Conservation (phyloP, 75 land plant genomes). For the Pseudotsuga menziesii region DNA sequence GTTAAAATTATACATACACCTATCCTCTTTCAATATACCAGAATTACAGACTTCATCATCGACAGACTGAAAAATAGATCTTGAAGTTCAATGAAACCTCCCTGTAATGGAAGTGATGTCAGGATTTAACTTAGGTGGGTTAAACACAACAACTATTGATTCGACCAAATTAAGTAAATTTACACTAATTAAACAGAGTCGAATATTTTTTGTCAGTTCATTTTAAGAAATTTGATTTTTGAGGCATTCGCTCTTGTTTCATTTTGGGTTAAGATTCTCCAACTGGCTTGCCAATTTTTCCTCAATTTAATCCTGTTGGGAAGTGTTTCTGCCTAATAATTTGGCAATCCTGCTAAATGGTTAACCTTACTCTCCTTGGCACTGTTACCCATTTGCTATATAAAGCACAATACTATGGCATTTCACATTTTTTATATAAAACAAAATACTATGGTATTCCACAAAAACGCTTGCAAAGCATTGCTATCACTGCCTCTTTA, state of each 20-base stretch:
- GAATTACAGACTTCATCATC: neutral
- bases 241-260: neutral
- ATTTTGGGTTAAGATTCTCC: neutral
- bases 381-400: no score
- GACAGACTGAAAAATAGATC: neutral
- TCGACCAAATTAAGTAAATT: neutral
- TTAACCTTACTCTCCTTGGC: neutral
- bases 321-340: neutral
- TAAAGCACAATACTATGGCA: neutral
- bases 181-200: neutral
- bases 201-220: neutral
- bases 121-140: neutral
- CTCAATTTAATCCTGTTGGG: neutral
- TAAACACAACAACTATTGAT: neutral
- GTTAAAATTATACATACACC: no score
- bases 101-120: neutral
- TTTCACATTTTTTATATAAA: no score
- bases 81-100: neutral
- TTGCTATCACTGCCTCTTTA: neutral
- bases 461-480: neutral
- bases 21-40: no score
- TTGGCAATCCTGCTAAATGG: neutral
- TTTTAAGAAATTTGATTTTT: neutral
- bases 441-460: neutral
- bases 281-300: neutral